Percentiles rank a stretch among this genome's conserved stretches.
Evolutionary conservation across 768 basidiomycete species (phyloP).

Genomic region (Panus rudis): DNA sequence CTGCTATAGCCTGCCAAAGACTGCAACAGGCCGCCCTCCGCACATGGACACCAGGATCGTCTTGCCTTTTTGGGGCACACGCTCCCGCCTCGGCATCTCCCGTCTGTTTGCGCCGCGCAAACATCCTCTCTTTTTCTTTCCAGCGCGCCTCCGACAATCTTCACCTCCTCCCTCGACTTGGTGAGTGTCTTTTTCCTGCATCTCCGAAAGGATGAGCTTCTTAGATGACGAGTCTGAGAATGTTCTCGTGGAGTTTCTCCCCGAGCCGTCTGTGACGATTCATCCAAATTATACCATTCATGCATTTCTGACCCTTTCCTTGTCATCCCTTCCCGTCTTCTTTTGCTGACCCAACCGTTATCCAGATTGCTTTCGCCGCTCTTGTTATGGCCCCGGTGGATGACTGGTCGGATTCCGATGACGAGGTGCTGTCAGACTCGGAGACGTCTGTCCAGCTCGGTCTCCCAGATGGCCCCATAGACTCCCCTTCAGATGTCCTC

Average conservation of each 20-base stretch:
- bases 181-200: constrained; percentile 6
- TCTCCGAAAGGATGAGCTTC: constrained; percentile 36
- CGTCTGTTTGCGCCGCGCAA: background rate
- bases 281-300: constrained; percentile 76
- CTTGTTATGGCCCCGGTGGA: constrained; percentile 44
- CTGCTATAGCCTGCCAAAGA: no score
- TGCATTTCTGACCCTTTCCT: constrained; percentile 82
- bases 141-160: background rate
- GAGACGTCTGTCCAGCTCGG: constrained; percentile 77
- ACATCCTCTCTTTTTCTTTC: background rate
- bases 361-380: constrained; percentile 9
- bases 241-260: constrained; percentile 51
- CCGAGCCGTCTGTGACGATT: constrained; percentile 52
- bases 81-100: no score
- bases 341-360: constrained; percentile 5
- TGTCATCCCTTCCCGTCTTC: constrained; percentile 16
- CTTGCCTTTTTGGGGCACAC: no score
- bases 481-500: constrained; percentile 46
- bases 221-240: constrained; percentile 83
- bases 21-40: no score
- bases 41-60: no score
- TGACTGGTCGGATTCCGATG: constrained; percentile 80
- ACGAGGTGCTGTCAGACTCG: constrained; percentile 44
- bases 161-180: background rate
- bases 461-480: constrained; percentile 69